phyloP scores from a whole-genome alignment of 75 land plant species.

The Larix kaempferi region DNA sequence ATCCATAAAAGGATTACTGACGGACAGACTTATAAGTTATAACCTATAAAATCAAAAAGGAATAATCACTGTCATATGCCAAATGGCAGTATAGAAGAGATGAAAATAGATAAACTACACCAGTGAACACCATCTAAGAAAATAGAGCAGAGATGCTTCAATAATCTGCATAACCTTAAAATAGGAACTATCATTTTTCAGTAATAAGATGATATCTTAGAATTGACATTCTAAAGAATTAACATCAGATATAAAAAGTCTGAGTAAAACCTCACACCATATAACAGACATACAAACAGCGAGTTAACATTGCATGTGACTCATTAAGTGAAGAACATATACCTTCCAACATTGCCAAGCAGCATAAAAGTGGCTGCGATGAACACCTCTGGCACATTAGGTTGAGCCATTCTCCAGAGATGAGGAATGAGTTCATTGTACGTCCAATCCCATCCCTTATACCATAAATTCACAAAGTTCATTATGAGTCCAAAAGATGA shows the following conservation, averaged over 20 bases:
- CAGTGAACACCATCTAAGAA: not conserved
- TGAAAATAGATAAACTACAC: not conserved
- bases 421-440: slow-evolving; percentile 24
- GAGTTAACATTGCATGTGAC: not conserved
- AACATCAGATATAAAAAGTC: not conserved
- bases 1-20: not conserved
- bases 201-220: not conserved
- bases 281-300: not conserved
- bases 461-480: not conserved
- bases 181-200: not conserved
- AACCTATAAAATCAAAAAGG: not conserved
- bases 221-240: not conserved
- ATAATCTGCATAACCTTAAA: not conserved
- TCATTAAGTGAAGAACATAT: not conserved
- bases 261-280: not conserved
- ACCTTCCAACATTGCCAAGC: slow-evolving; percentile 57
- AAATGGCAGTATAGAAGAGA: not conserved
- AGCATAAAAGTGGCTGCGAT: slow-evolving; percentile 28
- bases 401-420: slow-evolving; percentile 27
- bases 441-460: slow-evolving; percentile 50
- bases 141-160: not conserved
- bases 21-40: not conserved
- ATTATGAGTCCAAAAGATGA: not conserved
- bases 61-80: not conserved
- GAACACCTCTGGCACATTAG: slow-evolving; percentile 7